Evolutionary conservation across 192 early-diverging fungal genomes (phyloP).

Genomic region (Phycomyces nitens): DNA sequence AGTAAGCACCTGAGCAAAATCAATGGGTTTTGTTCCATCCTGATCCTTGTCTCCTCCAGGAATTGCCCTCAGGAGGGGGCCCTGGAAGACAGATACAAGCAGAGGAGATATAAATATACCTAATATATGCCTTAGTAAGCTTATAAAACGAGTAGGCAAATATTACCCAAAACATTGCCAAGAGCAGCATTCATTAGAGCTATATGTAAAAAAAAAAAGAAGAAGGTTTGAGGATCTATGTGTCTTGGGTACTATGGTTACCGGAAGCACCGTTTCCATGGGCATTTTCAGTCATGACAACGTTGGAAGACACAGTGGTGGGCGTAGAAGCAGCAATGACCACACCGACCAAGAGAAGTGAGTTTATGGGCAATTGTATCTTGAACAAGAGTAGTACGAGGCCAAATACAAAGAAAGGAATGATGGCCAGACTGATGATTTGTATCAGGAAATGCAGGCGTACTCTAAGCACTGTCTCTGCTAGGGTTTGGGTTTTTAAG

Average conservation of each 20-base stretch:
- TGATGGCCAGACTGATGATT: constrained; percentile 52
- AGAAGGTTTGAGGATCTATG: not conserved
- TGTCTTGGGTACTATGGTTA: constrained; percentile 8
- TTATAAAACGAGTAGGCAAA: not conserved
- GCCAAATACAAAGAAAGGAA: constrained; percentile 59
- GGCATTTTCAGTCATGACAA: constrained; percentile 72
- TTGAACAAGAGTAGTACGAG: constrained; percentile 50
- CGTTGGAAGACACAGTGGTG: constrained; percentile 74
- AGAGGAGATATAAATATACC: constrained; percentile 55
- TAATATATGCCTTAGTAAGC: constrained; percentile 7
- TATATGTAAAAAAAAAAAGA: constrained; percentile 5
- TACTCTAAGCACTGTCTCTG: constrained; percentile 32
- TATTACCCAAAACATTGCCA: constrained; percentile 59
- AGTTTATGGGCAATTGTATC: constrained; percentile 43
- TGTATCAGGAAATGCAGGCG: constrained; percentile 62
- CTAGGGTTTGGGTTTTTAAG: constrained; percentile 27
- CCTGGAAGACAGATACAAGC: constrained; percentile 47
- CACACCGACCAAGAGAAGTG: constrained; percentile 55
- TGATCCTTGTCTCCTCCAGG: constrained; percentile 16
- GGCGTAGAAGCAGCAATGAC: constrained; percentile 63
- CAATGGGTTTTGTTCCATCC: constrained; percentile 23
- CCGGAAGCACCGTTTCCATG: constrained; percentile 58
- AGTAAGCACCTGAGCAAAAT: constrained; percentile 49
- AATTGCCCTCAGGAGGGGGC: constrained; percentile 23
- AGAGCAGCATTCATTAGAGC: constrained; percentile 66